Evolutionary conservation across 2,329 filamentous ascomycete species (phyloP), one percentile per base, ranked within the genome.

Genomic region (Hypoxylon sp.): DNA sequence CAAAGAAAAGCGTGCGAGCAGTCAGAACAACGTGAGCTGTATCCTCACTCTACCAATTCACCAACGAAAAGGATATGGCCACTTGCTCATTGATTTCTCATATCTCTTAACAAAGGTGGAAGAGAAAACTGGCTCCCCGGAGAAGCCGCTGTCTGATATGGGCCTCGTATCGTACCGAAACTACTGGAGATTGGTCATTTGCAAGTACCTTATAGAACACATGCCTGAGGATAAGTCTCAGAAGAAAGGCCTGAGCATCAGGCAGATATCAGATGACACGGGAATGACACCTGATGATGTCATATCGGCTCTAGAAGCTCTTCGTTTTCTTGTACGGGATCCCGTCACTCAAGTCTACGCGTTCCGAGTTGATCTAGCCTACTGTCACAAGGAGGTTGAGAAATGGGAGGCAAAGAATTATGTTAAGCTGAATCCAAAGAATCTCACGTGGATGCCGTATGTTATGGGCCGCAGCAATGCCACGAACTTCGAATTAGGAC

Each of bases 91-190:
- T 74, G 96, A 99, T 78, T 99, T 99, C 79, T 99, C 96, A 1
- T 99, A 99, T 77, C 89, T 99, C 6, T 88, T 99, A 51, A 98
- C 97, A 0, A 89, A 94, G 56, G 93, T 97, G 0, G 96, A 99
- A 80, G 88, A 91, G 74, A 97, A 98, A 80, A 97, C 94, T 0
- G 96, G 96, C 8, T 98, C 95, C 1, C 96, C 96, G 0, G 96
- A 99, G 79, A 99, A 99, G 80, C 96, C 96, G 0, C 86, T 99
- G 2, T 98, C 96, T 0, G 96, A 99, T 77, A 98, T 99, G 93
- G 96, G 96, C 2, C 82, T 99, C 42, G 95, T 98, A 3, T 98
- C 95, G 1, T 99, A 99, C 78, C 90, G 96, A 48, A 98, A 97
- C 75, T 99, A 99, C 79, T 99, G 96, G 96, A 91, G 96, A 19